Conservation (phyloP, 352 stramenopile genomes). For the Pythium diclinum region DNA sequence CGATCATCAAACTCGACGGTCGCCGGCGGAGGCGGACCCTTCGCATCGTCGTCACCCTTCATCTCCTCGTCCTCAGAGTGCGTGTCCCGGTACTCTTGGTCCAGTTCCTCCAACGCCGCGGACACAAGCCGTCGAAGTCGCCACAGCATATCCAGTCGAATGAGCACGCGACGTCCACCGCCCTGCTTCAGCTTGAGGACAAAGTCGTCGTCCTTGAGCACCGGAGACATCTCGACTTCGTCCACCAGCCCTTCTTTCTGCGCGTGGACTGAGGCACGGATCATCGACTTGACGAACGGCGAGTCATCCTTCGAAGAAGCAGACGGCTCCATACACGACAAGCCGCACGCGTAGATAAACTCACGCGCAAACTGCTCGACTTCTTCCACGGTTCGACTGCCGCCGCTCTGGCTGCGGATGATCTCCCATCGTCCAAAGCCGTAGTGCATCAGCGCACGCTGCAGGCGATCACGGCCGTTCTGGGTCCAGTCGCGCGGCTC, state of each 20-base stretch:
- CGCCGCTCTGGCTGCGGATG: slow-evolving; percentile 83
- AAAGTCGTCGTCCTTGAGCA: slow-evolving; percentile 88
- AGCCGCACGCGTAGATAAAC: slow-evolving; percentile 84
- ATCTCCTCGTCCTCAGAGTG: slow-evolving; percentile 21
- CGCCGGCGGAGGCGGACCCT: slow-evolving; percentile 22
- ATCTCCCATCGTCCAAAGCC: slow-evolving; percentile 86
- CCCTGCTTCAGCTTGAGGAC: slow-evolving; percentile 84
- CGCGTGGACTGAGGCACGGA: slow-evolving; percentile 55
- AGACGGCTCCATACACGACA: slow-evolving; percentile 56
- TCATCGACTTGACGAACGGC: slow-evolving; percentile 77
- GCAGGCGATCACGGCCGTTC: slow-evolving; percentile 79
- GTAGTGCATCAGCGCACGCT: slow-evolving; percentile 87
- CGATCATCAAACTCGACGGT: slow-evolving; percentile 72
- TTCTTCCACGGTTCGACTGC: slow-evolving; percentile 80
- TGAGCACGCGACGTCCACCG: slow-evolving; percentile 74
- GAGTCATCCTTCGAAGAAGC: slow-evolving; percentile 78
- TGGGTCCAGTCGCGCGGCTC: slow-evolving; percentile 82
- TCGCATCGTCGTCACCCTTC: slow-evolving; percentile 20
- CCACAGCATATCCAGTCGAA: slow-evolving; percentile 84
- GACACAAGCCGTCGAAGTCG: slow-evolving; percentile 64
- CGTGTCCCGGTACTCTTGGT: slow-evolving; percentile 39
- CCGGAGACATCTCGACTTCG: slow-evolving; percentile 63
- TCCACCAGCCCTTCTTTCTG: slow-evolving; percentile 74
- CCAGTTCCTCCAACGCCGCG: slow-evolving; percentile 56
- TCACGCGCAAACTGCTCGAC: slow-evolving; percentile 81